phyloP scores from a whole-genome alignment of 805 yeast species.

The Candida cerambycidarum region DNA sequence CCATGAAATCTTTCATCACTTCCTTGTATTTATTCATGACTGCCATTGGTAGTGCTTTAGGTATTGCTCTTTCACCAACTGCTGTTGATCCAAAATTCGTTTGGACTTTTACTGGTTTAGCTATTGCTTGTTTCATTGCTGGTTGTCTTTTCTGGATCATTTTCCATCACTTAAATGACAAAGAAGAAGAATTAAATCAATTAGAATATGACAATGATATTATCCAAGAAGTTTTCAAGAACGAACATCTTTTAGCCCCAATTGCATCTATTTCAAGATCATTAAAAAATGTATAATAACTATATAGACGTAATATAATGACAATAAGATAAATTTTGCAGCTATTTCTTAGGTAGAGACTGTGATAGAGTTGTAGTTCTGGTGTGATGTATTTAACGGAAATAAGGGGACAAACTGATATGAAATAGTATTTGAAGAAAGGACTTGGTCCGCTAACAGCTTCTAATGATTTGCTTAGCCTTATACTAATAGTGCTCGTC shows the following conservation, averaged over 20 bases:
- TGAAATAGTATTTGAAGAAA: no score
- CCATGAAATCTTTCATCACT: constrained; percentile 66
- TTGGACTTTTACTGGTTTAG: constrained; percentile 68
- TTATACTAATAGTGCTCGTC: no score
- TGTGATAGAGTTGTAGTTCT: no score
- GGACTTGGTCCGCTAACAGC: no score
- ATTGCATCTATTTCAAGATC: constrained; percentile 20
- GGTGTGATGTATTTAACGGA: no score
- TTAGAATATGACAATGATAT: constrained; percentile 38
- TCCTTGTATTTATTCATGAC: constrained; percentile 64
- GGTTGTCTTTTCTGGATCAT: constrained; percentile 63
- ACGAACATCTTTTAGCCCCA: constrained; percentile 18
- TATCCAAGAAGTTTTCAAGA: constrained; percentile 2
- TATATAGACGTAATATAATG: not conserved
- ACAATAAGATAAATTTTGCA: not conserved
- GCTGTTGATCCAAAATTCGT: constrained; percentile 67
- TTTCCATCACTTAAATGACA: constrained; percentile 53
- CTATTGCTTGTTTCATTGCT: constrained; percentile 54
- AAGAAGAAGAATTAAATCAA: constrained; percentile 58
- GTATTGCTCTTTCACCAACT: constrained; percentile 69
- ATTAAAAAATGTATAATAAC: constrained; percentile 16
- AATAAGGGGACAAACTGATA: no score
- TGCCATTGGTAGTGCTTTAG: constrained; percentile 77
- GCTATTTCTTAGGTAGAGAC: no score
- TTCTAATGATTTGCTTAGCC: no score